Conservation (phyloP, 495 filamentous ascomycete species). For the Aspergillus ellipticus region DNA sequence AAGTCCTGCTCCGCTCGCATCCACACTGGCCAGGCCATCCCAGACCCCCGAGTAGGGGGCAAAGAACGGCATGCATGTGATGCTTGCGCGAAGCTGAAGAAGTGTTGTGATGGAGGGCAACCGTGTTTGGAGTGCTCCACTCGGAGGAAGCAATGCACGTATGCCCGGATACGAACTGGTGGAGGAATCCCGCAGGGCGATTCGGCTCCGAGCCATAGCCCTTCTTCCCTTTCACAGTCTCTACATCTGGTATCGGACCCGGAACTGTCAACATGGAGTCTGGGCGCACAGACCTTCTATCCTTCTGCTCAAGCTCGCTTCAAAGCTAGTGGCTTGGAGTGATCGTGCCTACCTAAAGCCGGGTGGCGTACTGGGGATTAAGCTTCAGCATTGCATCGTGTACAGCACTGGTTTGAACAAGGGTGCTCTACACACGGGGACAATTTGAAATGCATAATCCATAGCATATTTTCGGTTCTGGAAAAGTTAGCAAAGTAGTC, state of each 20-base stretch:
- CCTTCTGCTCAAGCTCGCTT: slow-evolving; percentile 11
- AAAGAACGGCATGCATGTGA: slow-evolving; percentile 37
- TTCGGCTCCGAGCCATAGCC: neutral
- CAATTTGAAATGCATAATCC: no score
- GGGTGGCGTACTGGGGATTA: no score
- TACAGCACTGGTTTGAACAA: no score
- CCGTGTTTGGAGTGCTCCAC: slow-evolving; percentile 30
- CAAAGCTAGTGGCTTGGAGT: neutral
- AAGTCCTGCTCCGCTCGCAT: slow-evolving; percentile 30
- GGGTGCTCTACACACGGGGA: no score
- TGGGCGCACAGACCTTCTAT: slow-evolving; percentile 26
- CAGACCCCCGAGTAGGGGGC: slow-evolving; percentile 23
- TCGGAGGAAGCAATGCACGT: slow-evolving; percentile 27
- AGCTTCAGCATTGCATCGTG: no score
- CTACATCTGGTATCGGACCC: neutral
- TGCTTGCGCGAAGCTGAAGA: slow-evolving; percentile 31
- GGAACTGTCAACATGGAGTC: slow-evolving; percentile 15
- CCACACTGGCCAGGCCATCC: slow-evolving; percentile 22
- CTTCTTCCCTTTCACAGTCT: neutral
- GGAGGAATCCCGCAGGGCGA: slow-evolving; percentile 1
- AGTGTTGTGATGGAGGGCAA: slow-evolving; percentile 27
- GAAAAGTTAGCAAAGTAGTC: no score
- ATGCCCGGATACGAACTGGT: slow-evolving; percentile 20
- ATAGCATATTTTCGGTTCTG: no score
- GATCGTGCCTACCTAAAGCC: no score